A percentile compares a stretch with the other conserved stretches of the same genome.
phyloP scores from a whole-genome alignment of 2,329 filamentous ascomycete genomes.

The Achaetomium macrosporum region DNA sequence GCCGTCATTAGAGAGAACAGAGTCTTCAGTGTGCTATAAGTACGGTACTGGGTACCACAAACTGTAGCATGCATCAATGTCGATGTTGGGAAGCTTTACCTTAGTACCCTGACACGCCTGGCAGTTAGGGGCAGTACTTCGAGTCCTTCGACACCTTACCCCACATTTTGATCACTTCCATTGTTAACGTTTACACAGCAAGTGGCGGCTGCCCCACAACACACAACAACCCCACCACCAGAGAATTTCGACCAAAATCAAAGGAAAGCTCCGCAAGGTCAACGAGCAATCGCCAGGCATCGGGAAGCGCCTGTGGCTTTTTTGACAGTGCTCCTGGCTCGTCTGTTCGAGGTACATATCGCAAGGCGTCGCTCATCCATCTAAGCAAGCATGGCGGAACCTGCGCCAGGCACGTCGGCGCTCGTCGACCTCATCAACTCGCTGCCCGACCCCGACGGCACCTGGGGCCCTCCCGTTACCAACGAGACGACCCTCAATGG shows the following conservation, averaged over 20 bases:
- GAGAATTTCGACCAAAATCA: constrained; percentile 13
- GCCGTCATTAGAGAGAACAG: too few species aligned
- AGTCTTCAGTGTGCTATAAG: too few species aligned
- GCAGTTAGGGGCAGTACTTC: too few species aligned
- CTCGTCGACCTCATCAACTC: constrained; percentile 61
- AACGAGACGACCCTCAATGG: constrained; percentile 86
- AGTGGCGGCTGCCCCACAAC: constrained; percentile 3
- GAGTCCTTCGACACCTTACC: too few species aligned
- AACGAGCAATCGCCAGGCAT: background rate
- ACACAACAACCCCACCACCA: constrained; percentile 12
- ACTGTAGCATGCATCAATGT: too few species aligned
- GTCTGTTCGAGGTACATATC: background rate
- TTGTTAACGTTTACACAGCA: background rate
- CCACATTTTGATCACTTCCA: too few species aligned
- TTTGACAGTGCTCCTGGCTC: too few species aligned
- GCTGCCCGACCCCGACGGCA: constrained; percentile 62
- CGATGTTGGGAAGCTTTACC: too few species aligned
- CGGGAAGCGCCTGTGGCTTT: background rate
- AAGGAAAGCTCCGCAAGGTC: constrained; percentile 1
- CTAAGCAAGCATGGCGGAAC: constrained; percentile 20
- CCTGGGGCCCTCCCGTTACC: constrained; percentile 82
- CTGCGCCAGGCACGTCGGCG: constrained; percentile 22
- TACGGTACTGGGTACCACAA: too few species aligned
- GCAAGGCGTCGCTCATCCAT: background rate
- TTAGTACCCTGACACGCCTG: too few species aligned